These are phyloP conservation scores for Cardiospermum halicacabum DNA, from an alignment of 345 rosid species.

Conservation along the genomic window DNA sequence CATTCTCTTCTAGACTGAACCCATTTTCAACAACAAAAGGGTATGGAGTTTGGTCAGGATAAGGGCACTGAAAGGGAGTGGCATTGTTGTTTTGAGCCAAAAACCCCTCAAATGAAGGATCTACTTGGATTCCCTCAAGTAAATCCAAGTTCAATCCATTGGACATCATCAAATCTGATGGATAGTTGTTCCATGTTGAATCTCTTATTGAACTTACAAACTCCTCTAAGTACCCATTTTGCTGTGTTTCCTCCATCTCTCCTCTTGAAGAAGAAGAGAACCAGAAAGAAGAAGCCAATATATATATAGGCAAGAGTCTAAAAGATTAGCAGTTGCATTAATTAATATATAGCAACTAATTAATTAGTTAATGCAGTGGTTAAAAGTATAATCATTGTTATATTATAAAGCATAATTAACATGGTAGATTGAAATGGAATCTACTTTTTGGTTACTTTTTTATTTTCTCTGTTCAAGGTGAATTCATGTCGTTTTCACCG, in stretches of 20 bases:
- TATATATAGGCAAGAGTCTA: no score
- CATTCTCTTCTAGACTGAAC: conserved; percentile 36
- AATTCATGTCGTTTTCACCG: conserved; percentile 36
- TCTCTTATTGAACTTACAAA: conserved; percentile 56
- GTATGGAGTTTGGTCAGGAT: conserved; percentile 24
- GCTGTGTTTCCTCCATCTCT: conserved; percentile 63
- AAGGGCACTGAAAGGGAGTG: conserved; percentile 40
- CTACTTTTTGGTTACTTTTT: conserved; percentile 22
- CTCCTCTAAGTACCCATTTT: conserved; percentile 74
- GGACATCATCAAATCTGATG: conserved; percentile 29
- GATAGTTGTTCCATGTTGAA: conserved; percentile 25
- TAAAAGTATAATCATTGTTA: no score
- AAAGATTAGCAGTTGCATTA: no score
- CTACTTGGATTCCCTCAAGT: conserved; percentile 32
- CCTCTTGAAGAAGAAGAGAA: conserved; percentile 18
- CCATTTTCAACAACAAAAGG: conserved; percentile 34
- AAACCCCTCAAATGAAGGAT: conserved; percentile 30
- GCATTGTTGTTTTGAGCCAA: conserved; percentile 25
- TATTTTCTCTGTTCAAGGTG: conserved; percentile 25
- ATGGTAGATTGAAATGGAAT: conserved; percentile 40
- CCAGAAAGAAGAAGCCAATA: no score
- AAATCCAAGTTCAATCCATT: conserved; percentile 51
- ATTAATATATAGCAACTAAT: no score
- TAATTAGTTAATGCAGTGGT: no score
- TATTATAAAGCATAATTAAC: no score